phyloP scores from a whole-genome alignment of 768 basidiomycete genomes.

The Podaxis mareebaensis region DNA sequence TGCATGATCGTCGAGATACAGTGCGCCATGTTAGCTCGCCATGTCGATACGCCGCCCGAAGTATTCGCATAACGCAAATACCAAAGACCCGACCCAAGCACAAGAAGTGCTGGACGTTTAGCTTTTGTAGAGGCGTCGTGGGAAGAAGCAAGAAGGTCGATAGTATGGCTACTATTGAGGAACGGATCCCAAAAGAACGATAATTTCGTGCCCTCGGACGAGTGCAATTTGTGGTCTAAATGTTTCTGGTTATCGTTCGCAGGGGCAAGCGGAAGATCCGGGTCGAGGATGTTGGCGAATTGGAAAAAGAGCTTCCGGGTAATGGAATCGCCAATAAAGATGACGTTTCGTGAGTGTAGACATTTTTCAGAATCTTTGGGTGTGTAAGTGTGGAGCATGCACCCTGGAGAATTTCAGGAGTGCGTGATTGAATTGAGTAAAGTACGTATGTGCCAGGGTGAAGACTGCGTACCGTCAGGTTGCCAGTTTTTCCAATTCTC shows the following conservation, averaged over 20 bases:
- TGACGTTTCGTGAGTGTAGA: conserved; percentile 55
- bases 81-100: conserved; percentile 88
- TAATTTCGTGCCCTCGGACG: conserved; percentile 47
- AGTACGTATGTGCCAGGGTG: background rate
- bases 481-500: conserved; percentile 73
- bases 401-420: conserved; percentile 49
- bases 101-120: conserved; percentile 59
- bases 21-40: conserved; percentile 73
- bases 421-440: background rate
- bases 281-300: conserved; percentile 61
- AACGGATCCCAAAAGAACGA: conserved; percentile 87
- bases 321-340: conserved; percentile 87
- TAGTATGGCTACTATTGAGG: conserved; percentile 66
- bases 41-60: conserved; percentile 76
- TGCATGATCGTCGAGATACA: conserved; percentile 52
- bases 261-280: conserved; percentile 50
- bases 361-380: conserved; percentile 55
- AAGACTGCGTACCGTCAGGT: conserved; percentile 64
- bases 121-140: background rate
- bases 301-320: conserved; percentile 81
- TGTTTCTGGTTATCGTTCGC: conserved; percentile 68
- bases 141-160: conserved; percentile 36
- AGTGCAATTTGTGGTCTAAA: conserved; percentile 53
- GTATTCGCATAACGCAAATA: conserved; percentile 73
- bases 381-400: conserved; percentile 73